phyloP scores from a whole-genome alignment of 2,329 filamentous ascomycete genomes.

The Plectosphaerella plurivora region DNA sequence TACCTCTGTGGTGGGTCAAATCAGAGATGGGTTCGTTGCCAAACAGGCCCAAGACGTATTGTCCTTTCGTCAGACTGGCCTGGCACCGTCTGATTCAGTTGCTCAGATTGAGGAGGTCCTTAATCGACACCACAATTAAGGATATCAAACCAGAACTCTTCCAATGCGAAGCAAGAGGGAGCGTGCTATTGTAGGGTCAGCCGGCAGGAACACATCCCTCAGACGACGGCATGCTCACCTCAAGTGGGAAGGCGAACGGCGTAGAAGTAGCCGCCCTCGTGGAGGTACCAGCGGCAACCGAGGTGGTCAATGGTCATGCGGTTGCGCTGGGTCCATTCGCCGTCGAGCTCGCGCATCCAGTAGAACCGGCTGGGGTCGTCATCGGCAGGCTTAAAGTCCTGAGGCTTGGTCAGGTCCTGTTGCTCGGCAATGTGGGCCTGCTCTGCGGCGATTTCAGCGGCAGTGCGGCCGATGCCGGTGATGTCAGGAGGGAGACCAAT shows the following conservation, averaged over 20 bases:
- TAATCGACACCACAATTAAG: background rate
- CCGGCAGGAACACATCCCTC: background rate
- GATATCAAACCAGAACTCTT: background rate
- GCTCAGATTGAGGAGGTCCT: background rate
- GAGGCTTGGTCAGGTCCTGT: slow-evolving; percentile 49
- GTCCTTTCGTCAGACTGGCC: no score
- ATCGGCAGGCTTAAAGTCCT: slow-evolving; percentile 60
- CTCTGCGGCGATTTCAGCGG: slow-evolving; percentile 39
- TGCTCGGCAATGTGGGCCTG: slow-evolving; percentile 44
- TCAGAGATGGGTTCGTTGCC: no score
- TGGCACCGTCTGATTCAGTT: no score
- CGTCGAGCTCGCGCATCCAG: slow-evolving; percentile 56
- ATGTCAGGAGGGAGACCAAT: slow-evolving; percentile 40
- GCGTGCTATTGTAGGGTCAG: background rate
- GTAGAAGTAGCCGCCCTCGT: slow-evolving; percentile 55
- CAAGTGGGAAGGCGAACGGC: slow-evolving; percentile 48
- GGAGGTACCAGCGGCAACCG: slow-evolving; percentile 55
- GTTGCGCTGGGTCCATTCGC: slow-evolving; percentile 54
- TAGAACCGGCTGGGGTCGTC: slow-evolving; percentile 57
- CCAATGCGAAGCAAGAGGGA: background rate
- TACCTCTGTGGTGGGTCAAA: no score
- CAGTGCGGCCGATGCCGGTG: slow-evolving; percentile 47
- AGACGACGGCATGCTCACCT: background rate
- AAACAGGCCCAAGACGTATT: no score
- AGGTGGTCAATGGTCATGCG: slow-evolving; percentile 57